These are phyloP conservation scores for Colletotrichum shisoi DNA, from an alignment of 2,329 filamentous ascomycete species.

Conservation along the genomic window DNA sequence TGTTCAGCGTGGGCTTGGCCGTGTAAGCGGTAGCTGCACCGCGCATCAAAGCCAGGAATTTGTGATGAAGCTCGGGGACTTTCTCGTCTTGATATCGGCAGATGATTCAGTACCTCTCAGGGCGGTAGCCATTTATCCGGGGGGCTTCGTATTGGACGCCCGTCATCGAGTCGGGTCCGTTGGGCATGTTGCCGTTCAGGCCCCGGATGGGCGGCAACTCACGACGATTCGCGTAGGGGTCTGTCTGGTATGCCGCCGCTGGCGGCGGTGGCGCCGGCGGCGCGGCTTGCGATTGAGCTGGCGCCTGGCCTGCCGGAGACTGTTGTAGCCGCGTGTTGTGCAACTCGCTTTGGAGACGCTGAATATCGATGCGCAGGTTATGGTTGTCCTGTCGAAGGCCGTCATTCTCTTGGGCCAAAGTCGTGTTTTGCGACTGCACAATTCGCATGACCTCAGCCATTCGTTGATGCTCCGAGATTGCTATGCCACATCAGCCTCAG, in stretches of 20 bases:
- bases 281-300: slow-evolving; percentile 25
- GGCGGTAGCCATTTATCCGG: slow-evolving; percentile 57
- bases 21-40: background rate
- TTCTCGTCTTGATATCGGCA: background rate
- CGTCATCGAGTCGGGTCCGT: slow-evolving; percentile 68
- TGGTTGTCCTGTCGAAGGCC: slow-evolving; percentile 60
- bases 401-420: slow-evolving; percentile 55
- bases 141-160: slow-evolving; percentile 69
- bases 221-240: slow-evolving; percentile 51
- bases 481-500: slow-evolving; percentile 48
- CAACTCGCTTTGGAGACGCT: slow-evolving; percentile 54
- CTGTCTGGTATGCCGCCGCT: slow-evolving; percentile 43
- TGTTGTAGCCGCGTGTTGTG: slow-evolving; percentile 42
- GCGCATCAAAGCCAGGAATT: background rate
- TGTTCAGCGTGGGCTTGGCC: background rate
- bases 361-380: slow-evolving; percentile 57
- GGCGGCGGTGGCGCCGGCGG: slow-evolving; percentile 41
- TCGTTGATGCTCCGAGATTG: slow-evolving; percentile 68
- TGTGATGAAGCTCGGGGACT: too few species aligned
- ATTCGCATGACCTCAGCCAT: slow-evolving; percentile 59
- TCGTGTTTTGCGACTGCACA: slow-evolving; percentile 57
- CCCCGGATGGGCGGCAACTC: slow-evolving; percentile 67
- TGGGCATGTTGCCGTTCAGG: slow-evolving; percentile 55
- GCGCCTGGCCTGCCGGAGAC: slow-evolving; percentile 42
- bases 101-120: slow-evolving; percentile 49